Evolutionary conservation across 306 rosid species (phyloP).

Genomic region (Lathyrus aphaca): DNA sequence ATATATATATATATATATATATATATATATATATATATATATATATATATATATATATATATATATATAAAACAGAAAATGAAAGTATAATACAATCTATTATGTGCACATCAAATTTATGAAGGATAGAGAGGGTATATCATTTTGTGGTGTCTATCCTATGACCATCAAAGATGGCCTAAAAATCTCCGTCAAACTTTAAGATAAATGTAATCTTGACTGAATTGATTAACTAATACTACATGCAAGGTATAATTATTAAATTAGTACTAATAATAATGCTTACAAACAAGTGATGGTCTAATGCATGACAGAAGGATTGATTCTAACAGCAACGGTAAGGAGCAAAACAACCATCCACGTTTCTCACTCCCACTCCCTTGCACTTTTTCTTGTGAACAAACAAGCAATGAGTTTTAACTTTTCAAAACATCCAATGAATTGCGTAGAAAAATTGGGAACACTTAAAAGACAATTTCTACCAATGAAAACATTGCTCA

Average conservation of each 20-base stretch:
- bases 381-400: not conserved
- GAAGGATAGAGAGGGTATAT: no score
- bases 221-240: not conserved
- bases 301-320: not conserved
- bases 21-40: no score
- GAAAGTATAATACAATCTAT: no score
- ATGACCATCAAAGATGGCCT: not conserved
- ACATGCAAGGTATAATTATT: not conserved
- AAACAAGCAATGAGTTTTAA: not conserved
- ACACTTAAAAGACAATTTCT: not conserved
- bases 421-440: not conserved
- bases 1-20: no score
- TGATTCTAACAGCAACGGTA: not conserved
- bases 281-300: not conserved
- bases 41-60: no score
- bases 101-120: no score
- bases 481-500: not conserved
- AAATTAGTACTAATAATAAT: no score
- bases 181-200: not conserved
- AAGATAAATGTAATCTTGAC: not conserved
- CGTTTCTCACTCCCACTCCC: not conserved
- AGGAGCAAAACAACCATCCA: not conserved
- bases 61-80: no score
- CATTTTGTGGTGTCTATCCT: no score
- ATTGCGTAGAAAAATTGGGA: not conserved